These are phyloP conservation scores for Aspergillus thermomutatus DNA, from an alignment of 2,329 filamentous ascomycete species.

Conservation along the genomic window DNA sequence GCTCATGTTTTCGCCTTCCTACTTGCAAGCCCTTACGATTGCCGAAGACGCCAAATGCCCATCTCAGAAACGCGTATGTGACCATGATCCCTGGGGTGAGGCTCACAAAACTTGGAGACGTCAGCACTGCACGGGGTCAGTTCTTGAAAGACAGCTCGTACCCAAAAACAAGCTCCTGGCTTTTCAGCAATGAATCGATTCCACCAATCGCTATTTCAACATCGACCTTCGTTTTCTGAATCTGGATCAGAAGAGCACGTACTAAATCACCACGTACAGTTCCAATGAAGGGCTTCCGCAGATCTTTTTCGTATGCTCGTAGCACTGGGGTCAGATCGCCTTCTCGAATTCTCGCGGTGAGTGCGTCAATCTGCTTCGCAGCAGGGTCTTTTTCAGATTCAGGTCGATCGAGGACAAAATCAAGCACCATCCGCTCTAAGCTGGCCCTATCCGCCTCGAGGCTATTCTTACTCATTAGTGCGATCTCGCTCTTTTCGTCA, in stretches of 20 bases:
- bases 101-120: conserved; percentile 68
- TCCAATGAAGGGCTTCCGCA: conserved; percentile 76
- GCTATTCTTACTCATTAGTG: conserved; percentile 92
- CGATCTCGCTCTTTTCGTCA: conserved; percentile 87
- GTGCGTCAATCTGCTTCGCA: conserved; percentile 65
- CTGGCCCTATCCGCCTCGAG: conserved; percentile 86
- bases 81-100: conserved; percentile 91
- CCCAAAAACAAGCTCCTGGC: conserved; percentile 92
- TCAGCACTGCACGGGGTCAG: conserved; percentile 9
- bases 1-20: conserved; percentile 64
- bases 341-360: conserved; percentile 77
- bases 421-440: conserved; percentile 95
- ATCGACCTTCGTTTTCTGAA: conserved; percentile 99
- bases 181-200: conserved; percentile 90
- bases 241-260: conserved; percentile 86
- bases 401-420: conserved; percentile 84
- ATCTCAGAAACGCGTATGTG: conserved; percentile 69
- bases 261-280: conserved; percentile 83
- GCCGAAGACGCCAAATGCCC: conserved; percentile 67
- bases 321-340: conserved; percentile 92
- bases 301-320: conserved; percentile 84
- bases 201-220: conserved; percentile 94
- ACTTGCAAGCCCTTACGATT: conserved; percentile 65
- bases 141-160: conserved; percentile 21
- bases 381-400: conserved; percentile 52